Base-by-base conservation (phyloP, 2,329 filamentous ascomycete genomes). In the Aureobasidium leucospermi region DNA sequence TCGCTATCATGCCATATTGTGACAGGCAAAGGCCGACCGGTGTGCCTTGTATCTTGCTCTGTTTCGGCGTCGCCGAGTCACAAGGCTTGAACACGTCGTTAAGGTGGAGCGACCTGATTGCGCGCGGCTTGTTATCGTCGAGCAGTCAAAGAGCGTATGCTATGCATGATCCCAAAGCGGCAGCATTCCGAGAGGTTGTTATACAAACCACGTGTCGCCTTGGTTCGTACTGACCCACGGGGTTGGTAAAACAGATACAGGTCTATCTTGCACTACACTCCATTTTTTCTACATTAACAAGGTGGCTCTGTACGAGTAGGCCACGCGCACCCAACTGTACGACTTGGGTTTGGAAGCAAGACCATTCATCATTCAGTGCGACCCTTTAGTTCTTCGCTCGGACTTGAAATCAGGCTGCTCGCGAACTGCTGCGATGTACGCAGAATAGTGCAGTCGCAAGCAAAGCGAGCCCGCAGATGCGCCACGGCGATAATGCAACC, bases 281-380 rank as follows among this genome's bases (percentile, higher is more conserved):
- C 41, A 45, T 32, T 32, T 9, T 19, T 58, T 47, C 43, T 47
- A 48, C 39, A 48, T 15, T 23, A 47, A n/a, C 29, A 45, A 46
- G 42, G 19, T 48, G 55, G 34, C 32, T 29, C 43, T 48, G 43
- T 47, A 48, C 55, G 55, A 58, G 55, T 19, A 32, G 43, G 32
- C 55, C 55, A 58, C 55, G 55, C 55, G 55, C 55, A 43, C 43
- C 6, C 13, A 48, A 38, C 32, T 42, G 55, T 58, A 34, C 43
- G 3, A 58, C 55, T 47, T 23, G 8, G 16, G 28, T 15, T 41
- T 23, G 31, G 4, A 4, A 38, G 31, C 15, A 45, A 38, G 15
- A 38, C 52, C 55, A 58, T 48, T 58, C 55, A 58, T 7, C 55
- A 10, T 32, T 39, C 43, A 58, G 55, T 58, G 55, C 55, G 42